These are phyloP conservation scores for Yamadazyma kanchanaburiensis DNA, from an alignment of 1,139 yeast genomes.

Conservation along the genomic window DNA sequence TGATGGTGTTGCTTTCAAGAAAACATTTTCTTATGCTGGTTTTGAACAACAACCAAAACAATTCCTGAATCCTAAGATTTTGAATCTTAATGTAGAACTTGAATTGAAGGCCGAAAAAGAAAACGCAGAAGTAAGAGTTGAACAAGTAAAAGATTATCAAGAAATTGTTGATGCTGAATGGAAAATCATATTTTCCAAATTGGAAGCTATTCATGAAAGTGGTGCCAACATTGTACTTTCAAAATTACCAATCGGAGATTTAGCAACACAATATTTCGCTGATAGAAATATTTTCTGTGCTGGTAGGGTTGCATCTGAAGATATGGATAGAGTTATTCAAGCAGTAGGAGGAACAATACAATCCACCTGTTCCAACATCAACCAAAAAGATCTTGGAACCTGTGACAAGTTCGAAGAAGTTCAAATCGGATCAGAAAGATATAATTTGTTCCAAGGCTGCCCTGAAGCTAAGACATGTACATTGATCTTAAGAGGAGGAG, in stretches of 20 bases:
- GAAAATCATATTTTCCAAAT: slow-evolving; percentile 85
- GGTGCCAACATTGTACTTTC: slow-evolving; percentile 95
- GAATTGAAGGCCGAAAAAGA: slow-evolving; percentile 98
- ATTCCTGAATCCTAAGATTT: slow-evolving; percentile 75
- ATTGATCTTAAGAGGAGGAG: slow-evolving; percentile 91
- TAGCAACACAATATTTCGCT: slow-evolving; percentile 97
- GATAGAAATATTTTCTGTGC: slow-evolving; percentile 97
- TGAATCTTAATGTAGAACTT: slow-evolving; percentile 85
- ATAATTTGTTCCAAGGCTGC: slow-evolving; percentile 88
- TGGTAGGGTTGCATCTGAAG: slow-evolving; percentile 87
- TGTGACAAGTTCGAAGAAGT: slow-evolving; percentile 86
- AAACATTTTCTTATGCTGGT: slow-evolving; percentile 96
- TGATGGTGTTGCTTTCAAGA: slow-evolving; percentile 95
- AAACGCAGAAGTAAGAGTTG: slow-evolving; percentile 98
- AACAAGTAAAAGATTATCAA: slow-evolving; percentile 90
- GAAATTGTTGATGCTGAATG: slow-evolving; percentile 98
- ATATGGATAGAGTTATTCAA: slow-evolving; percentile 85
- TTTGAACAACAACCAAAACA: slow-evolving; percentile 97
- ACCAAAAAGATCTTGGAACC: slow-evolving; percentile 70
- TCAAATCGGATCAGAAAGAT: slow-evolving; percentile 94
- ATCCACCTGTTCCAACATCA: slow-evolving; percentile 82
- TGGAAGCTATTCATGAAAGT: slow-evolving; percentile 74
- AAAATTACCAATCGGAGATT: slow-evolving; percentile 94
- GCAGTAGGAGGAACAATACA: slow-evolving; percentile 95
- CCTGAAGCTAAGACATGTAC: slow-evolving; percentile 94